A percentile compares a stretch with the other conserved stretches of the same genome.
phyloP scores from a whole-genome alignment of 2,329 filamentous ascomycete genomes.

The Pseudogymnoascus sp. region DNA sequence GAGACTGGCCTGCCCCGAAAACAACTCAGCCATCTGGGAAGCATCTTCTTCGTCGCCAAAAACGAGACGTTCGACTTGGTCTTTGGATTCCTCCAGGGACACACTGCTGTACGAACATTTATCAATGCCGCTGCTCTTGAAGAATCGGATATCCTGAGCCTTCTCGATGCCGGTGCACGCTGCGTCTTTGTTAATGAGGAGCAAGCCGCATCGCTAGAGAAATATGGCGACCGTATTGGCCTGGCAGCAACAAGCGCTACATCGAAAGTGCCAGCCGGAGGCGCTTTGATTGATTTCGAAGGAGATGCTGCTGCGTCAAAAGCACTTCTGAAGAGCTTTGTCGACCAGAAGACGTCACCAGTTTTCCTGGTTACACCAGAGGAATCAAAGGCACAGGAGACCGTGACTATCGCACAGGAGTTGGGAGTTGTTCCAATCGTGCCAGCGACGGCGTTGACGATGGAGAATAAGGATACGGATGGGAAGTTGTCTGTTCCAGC shows the following conservation, averaged over 20 bases:
- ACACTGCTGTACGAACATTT: constrained; percentile 55
- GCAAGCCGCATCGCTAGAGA: constrained; percentile 53
- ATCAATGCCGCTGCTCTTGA: constrained; percentile 68
- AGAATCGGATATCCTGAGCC: constrained; percentile 62
- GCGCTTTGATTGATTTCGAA: constrained; percentile 21
- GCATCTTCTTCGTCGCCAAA: constrained; percentile 49
- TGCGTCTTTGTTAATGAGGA: constrained; percentile 74
- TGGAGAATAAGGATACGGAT: constrained; percentile 51
- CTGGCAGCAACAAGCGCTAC: constrained; percentile 29
- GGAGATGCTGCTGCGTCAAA: constrained; percentile 37
- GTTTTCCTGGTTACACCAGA: constrained; percentile 23
- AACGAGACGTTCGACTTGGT: constrained; percentile 23
- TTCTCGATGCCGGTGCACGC: constrained; percentile 78
- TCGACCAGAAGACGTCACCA: constrained; percentile 23
- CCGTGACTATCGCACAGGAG: constrained; percentile 20
- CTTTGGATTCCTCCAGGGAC: constrained; percentile 39
- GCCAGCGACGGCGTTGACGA: constrained; percentile 62
- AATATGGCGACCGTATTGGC: constrained; percentile 50
- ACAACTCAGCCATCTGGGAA: constrained; percentile 53
- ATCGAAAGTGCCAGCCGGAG: constrained; percentile 27
- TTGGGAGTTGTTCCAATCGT: constrained; percentile 61
- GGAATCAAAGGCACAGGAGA: constrained; percentile 15
- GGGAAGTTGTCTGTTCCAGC: constrained; percentile 58
- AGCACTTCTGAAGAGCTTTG: constrained; percentile 20
- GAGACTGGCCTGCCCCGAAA: constrained; percentile 46